These are phyloP conservation scores for Saccharomyces hybrid DNA, from an alignment of 1,139 yeast genomes.

Conservation along the genomic window DNA sequence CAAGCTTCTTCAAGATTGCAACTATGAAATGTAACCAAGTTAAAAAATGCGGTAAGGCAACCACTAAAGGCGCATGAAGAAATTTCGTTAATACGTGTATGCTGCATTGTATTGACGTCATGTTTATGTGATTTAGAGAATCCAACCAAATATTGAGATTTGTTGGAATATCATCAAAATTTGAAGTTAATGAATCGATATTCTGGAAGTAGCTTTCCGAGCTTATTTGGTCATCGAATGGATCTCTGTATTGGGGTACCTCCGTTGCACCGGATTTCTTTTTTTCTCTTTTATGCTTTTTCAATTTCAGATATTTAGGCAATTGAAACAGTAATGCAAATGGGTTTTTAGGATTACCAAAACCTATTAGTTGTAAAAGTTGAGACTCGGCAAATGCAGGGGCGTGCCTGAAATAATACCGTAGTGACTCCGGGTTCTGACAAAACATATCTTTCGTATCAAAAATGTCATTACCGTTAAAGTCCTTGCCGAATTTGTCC, in stretches of 20 bases:
- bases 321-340: too few relatives aligned
- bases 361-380: too few relatives aligned
- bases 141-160: conserved; percentile 48
- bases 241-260: conserved; percentile 5
- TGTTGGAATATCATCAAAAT: conserved; percentile 13
- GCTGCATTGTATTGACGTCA: conserved; percentile 58
- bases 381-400: too few relatives aligned
- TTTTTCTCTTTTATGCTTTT: too few relatives aligned
- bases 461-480: too few relatives aligned
- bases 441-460: too few relatives aligned
- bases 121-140: conserved; percentile 48
- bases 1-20: conserved; percentile 50
- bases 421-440: too few relatives aligned
- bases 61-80: conserved; percentile 60
- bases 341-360: too few relatives aligned
- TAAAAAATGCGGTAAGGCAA: conserved; percentile 61
- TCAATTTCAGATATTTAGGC: too few relatives aligned
- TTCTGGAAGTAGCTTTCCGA: conserved; percentile 30
- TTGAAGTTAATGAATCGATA: conserved; percentile 20
- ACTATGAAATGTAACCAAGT: conserved; percentile 66
- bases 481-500: too few relatives aligned
- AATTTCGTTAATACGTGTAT: conserved; percentile 60
- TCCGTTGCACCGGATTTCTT: too few relatives aligned
- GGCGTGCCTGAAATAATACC: too few relatives aligned
- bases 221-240: conserved; percentile 28